Evolutionary conservation across 768 basidiomycete genomes (phyloP).

Genomic region (Xerocomellus amylosporus): DNA sequence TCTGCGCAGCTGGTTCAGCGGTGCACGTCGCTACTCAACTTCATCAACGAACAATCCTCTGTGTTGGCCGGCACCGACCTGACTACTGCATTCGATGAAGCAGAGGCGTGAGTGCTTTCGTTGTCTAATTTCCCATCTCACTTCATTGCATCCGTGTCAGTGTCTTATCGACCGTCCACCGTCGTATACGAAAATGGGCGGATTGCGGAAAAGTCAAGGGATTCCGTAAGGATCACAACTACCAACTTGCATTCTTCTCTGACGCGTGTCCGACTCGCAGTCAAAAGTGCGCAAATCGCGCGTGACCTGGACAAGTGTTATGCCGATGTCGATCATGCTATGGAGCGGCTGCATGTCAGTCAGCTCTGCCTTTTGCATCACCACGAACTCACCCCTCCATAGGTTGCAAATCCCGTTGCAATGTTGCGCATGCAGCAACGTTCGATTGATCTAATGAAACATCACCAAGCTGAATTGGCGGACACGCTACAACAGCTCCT

Average conservation of each 20-base stretch:
- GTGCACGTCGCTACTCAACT: slow-evolving; percentile 39
- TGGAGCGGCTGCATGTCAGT: slow-evolving; percentile 44
- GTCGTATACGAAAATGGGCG: slow-evolving; percentile 40
- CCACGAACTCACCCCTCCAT: neutral
- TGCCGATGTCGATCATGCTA: slow-evolving; percentile 40
- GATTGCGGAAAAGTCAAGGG: slow-evolving; percentile 37
- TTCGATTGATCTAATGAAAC: slow-evolving; percentile 25
- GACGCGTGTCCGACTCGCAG: slow-evolving; percentile 25
- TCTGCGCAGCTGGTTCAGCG: slow-evolving; percentile 41
- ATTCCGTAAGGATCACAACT: slow-evolving; percentile 35
- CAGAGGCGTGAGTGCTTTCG: slow-evolving; percentile 38
- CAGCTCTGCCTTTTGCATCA: neutral
- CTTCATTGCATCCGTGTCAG: slow-evolving; percentile 24
- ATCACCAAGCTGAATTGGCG: slow-evolving; percentile 33
- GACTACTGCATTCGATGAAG: slow-evolving; percentile 40
- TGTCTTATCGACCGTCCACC: slow-evolving; percentile 40
- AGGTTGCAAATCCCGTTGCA: slow-evolving; percentile 24
- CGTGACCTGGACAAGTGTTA: slow-evolving; percentile 45
- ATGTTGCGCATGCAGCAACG: slow-evolving; percentile 31
- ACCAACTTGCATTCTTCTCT: neutral
- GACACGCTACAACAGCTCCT: slow-evolving; percentile 42
- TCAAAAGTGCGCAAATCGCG: slow-evolving; percentile 45
- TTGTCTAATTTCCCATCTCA: neutral
- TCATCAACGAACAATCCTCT: slow-evolving; percentile 40
- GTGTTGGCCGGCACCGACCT: slow-evolving; percentile 41